A percentile compares a stretch with the other conserved stretches of the same genome.
Conservation (phyloP, 768 basidiomycete genomes). For the Russula dissimulans region DNA sequence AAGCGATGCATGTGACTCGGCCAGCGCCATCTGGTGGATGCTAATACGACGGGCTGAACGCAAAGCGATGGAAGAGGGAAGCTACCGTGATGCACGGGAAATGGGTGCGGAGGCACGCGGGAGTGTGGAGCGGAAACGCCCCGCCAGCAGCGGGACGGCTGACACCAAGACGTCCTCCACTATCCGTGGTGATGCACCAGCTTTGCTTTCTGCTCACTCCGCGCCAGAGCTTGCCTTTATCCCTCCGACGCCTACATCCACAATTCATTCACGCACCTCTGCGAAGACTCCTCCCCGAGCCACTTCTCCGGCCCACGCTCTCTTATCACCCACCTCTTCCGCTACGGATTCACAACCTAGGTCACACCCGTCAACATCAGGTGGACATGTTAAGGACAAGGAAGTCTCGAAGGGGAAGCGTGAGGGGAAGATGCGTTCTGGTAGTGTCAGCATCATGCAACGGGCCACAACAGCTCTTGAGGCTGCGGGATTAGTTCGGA, state of each 20-base stretch:
- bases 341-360: slow-evolving; percentile 40
- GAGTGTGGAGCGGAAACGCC: slow-evolving; percentile 18
- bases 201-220: slow-evolving; percentile 29
- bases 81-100: slow-evolving; percentile 2
- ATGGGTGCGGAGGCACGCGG: slow-evolving; percentile 19
- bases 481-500: slow-evolving; percentile 73
- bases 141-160: neutral
- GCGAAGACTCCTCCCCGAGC: slow-evolving; percentile 46
- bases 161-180: slow-evolving; percentile 10
- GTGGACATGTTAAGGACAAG: slow-evolving; percentile 40
- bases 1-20: slow-evolving; percentile 84
- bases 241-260: slow-evolving; percentile 63
- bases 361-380: slow-evolving; percentile 65
- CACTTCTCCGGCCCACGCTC: slow-evolving; percentile 30
- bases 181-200: slow-evolving; percentile 15
- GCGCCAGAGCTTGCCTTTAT: slow-evolving; percentile 63
- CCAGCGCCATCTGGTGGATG: slow-evolving; percentile 96
- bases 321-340: slow-evolving; percentile 47
- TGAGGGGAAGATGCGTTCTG: slow-evolving; percentile 58
- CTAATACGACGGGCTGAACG: slow-evolving; percentile 72
- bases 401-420: slow-evolving; percentile 41
- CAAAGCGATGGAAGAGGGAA: slow-evolving; percentile 35
- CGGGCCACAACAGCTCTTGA: slow-evolving; percentile 87
- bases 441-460: slow-evolving; percentile 94
- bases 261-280: slow-evolving; percentile 28